Evolutionary conservation across 116 monocot species (phyloP).

Genomic region (Dioscorea cayenensis): DNA sequence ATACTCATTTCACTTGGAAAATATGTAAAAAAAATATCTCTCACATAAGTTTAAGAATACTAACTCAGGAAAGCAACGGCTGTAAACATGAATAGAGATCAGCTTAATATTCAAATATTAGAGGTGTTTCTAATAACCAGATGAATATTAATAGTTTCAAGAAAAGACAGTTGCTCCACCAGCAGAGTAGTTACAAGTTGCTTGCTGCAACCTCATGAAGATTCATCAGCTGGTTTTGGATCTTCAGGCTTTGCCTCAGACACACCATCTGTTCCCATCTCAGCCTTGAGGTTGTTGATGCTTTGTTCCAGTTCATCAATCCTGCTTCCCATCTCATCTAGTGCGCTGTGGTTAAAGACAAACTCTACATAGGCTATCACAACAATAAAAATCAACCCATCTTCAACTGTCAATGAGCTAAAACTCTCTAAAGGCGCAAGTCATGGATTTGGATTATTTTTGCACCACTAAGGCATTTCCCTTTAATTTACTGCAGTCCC

Average conservation of each 20-base stretch:
- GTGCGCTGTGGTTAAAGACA: conserved; percentile 7
- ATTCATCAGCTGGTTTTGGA: conserved; percentile 1
- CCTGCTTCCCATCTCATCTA: conserved; percentile 20
- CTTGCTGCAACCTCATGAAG: not conserved
- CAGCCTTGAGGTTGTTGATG: conserved; percentile 11
- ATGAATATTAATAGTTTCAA: not conserved
- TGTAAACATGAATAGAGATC: too few species aligned
- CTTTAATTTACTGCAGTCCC: too few species aligned
- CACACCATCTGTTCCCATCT: conserved; percentile 10
- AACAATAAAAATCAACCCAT: not conserved
- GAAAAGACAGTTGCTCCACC: not conserved
- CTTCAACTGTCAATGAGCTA: too few species aligned
- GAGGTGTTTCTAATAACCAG: not conserved
- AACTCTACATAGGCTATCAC: not conserved
- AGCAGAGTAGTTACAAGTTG: not conserved
- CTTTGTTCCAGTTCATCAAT: conserved; percentile 18
- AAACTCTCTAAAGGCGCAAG: too few species aligned
- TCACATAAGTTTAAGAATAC: too few species aligned
- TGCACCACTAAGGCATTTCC: too few species aligned
- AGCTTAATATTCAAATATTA: too few species aligned
- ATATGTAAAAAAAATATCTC: too few species aligned
- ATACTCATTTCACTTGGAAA: too few species aligned
- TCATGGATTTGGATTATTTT: too few species aligned
- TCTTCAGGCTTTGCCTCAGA: conserved; percentile 2
- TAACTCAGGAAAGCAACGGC: too few species aligned